These are phyloP conservation scores for Aegilops sharonensis DNA, from an alignment of 176 grass and related monocot species.

Conservation along the genomic window DNA sequence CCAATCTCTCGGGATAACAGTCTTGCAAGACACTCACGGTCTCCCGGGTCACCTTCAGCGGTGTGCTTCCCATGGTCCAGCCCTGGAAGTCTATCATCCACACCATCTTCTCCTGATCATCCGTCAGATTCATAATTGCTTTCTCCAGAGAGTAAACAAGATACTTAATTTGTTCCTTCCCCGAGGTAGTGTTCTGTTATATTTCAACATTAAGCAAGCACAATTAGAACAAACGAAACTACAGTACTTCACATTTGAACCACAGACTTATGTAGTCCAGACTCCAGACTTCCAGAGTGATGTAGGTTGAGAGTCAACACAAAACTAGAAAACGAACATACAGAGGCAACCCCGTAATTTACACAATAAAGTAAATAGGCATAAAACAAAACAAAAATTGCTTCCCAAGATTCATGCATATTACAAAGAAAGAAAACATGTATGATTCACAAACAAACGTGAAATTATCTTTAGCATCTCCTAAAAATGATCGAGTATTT, in stretches of 20 bases:
- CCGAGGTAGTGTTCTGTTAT: constrained; percentile 62
- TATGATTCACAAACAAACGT: background rate
- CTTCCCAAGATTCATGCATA: background rate
- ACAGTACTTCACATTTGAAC: background rate
- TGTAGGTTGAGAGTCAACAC: background rate
- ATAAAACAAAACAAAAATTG: background rate
- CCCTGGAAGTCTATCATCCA: constrained; percentile 76
- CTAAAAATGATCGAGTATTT: background rate
- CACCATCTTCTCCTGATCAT: constrained; percentile 77
- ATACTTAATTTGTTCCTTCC: constrained; percentile 73
- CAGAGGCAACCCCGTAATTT: background rate
- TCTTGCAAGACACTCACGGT: constrained; percentile 68
- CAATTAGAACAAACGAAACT: background rate
- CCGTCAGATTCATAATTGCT: constrained; percentile 59
- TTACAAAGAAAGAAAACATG: background rate
- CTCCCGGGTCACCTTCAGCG: constrained; percentile 66
- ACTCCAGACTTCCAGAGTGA: background rate
- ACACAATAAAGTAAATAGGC: background rate
- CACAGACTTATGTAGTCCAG: background rate
- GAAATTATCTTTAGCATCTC: background rate
- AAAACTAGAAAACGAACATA: background rate
- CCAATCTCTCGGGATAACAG: constrained; percentile 83
- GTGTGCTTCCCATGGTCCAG: constrained; percentile 66
- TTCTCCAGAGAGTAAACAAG: constrained; percentile 80
- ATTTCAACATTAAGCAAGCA: background rate